Percentiles rank a stretch among this genome's conserved stretches.
phyloP scores from a whole-genome alignment of 1,139 yeast species.

The Geotrichum aggregatum region DNA sequence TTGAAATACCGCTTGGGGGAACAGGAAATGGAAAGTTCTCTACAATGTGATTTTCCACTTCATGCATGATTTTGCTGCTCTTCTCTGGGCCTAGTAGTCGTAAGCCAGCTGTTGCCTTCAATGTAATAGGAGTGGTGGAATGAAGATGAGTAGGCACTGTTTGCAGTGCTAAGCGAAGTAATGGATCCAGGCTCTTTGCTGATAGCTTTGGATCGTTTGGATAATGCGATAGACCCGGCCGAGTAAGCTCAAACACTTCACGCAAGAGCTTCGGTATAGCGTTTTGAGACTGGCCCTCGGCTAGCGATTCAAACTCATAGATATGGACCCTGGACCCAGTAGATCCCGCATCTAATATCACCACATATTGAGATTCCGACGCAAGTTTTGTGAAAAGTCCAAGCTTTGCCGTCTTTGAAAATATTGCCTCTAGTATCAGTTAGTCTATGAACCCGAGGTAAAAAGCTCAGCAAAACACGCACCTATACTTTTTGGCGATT shows the following conservation, averaged over 20 bases:
- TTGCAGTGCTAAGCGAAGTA: slow-evolving; percentile 67
- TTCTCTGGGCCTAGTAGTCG: slow-evolving; percentile 77
- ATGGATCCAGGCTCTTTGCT: slow-evolving; percentile 78
- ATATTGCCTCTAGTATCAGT: not conserved
- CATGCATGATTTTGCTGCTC: slow-evolving; percentile 19
- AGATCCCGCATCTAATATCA: slow-evolving; percentile 96
- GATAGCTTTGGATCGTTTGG: slow-evolving; percentile 80
- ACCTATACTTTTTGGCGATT: not conserved
- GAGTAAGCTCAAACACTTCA: slow-evolving; percentile 82
- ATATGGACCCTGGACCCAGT: slow-evolving; percentile 95
- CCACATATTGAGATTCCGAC: slow-evolving; percentile 48
- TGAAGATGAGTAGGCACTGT: slow-evolving; percentile 70
- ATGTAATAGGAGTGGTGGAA: slow-evolving; percentile 86
- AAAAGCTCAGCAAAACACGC: not conserved
- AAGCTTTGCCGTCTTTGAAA: no score
- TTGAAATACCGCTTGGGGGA: slow-evolving; percentile 69
- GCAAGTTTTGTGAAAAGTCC: no score
- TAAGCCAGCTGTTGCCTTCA: slow-evolving; percentile 97
- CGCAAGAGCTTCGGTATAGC: slow-evolving; percentile 59
- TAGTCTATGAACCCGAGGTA: not conserved
- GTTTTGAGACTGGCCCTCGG: not conserved
- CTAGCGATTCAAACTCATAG: slow-evolving; percentile 54
- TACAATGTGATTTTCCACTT: slow-evolving; percentile 51
- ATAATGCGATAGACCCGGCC: slow-evolving; percentile 87
- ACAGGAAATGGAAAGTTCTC: slow-evolving; percentile 80